Evolutionary conservation across 1,284 basidiomycete genomes (phyloP).

Genomic region (Tranzscheliella williamsii): DNA sequence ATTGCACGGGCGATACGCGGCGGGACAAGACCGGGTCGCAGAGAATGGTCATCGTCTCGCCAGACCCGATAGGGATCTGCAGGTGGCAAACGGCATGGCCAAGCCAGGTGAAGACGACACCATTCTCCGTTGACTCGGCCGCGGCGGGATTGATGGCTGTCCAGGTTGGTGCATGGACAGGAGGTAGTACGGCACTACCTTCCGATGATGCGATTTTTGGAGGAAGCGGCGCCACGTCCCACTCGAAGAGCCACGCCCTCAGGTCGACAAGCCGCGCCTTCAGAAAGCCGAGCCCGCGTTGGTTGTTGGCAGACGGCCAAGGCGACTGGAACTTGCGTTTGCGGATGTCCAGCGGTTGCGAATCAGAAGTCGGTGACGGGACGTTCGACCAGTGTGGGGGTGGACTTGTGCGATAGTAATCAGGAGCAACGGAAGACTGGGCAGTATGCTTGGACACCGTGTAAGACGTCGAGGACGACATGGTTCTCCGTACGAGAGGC

Average conservation of each 20-base stretch:
- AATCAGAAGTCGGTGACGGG: conserved; percentile 1
- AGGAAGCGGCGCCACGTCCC: conserved; percentile 39
- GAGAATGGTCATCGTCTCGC: conserved; percentile 20
- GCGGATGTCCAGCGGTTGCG: conserved; percentile 3
- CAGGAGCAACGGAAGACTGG: conserved; percentile 15
- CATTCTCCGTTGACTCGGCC: neutral
- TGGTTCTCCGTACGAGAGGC: too few relatives aligned
- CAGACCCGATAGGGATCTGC: conserved; percentile 32
- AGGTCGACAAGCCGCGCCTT: conserved; percentile 32
- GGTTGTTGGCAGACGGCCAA: conserved; percentile 24
- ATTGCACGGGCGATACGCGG: conserved; percentile 45
- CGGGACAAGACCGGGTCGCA: conserved; percentile 47
- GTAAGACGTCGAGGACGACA: conserved; percentile 13
- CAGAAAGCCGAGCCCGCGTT: conserved; percentile 34
- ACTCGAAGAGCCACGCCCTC: conserved; percentile 39
- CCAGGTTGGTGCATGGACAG: conserved; percentile 27
- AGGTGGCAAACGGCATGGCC: conserved; percentile 47
- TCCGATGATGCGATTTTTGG: conserved; percentile 14
- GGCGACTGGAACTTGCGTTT: conserved; percentile 36
- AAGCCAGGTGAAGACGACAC: conserved; percentile 45
- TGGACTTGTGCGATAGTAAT: conserved; percentile 33
- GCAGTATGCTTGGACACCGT: conserved; percentile 11
- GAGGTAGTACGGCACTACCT: conserved; percentile 9
- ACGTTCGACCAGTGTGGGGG: conserved; percentile 40
- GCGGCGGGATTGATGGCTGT: neutral